phyloP scores from a whole-genome alignment of 306 rosid species.

The Arachis hypogaea region DNA sequence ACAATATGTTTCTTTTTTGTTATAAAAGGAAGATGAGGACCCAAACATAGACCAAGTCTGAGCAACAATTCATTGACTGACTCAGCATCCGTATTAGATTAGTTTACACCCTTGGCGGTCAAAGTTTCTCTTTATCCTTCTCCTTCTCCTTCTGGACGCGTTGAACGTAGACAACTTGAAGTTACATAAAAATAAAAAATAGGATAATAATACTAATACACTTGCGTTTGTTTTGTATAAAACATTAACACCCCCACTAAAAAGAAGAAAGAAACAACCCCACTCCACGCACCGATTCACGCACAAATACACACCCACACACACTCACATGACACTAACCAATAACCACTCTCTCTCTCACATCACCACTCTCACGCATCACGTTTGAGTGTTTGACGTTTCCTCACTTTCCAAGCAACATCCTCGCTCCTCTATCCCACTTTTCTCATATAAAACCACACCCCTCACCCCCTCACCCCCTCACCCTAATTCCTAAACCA shows the following conservation, averaged over 20 bases:
- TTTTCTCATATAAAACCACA: conserved; percentile 3
- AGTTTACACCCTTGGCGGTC: background rate
- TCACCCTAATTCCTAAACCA: background rate
- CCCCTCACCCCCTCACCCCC: background rate
- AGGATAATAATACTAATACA: too few species aligned
- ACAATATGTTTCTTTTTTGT: too few species aligned
- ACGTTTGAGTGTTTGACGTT: conserved; percentile 2
- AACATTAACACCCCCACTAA: background rate
- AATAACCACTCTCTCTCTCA: background rate
- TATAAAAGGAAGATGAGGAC: background rate
- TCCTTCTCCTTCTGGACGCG: conserved; percentile 4
- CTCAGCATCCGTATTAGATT: background rate
- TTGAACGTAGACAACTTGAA: conserved; percentile 27
- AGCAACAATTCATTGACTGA: conserved; percentile 1
- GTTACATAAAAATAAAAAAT: too few species aligned
- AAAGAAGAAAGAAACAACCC: too few species aligned
- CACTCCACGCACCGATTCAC: conserved; percentile 32
- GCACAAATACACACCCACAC: background rate
- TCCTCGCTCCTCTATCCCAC: background rate
- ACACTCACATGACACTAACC: background rate
- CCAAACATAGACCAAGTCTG: background rate
- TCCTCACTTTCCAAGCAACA: conserved; percentile 36
- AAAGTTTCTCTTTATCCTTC: background rate
- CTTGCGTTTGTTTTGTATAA: too few species aligned
- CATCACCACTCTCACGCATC: background rate